phyloP scores from a whole-genome alignment of 1,284 basidiomycete genomes.

The Ganoderma boninense region DNA sequence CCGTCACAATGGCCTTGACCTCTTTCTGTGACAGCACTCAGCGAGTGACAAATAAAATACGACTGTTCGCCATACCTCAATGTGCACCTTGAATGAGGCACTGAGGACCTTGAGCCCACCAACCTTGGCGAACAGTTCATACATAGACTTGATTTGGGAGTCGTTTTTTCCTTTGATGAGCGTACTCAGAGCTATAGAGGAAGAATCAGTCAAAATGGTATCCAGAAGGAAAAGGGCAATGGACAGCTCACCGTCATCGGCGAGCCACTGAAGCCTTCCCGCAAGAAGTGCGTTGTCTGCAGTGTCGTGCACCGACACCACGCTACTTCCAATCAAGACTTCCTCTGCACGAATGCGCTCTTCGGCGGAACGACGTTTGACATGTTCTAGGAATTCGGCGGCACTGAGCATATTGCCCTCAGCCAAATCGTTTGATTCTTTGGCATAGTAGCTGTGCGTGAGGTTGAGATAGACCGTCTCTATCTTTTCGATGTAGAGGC shows the following conservation, averaged over 20 bases:
- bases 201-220: not conserved
- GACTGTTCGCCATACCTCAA: conserved; percentile 52
- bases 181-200: conserved; percentile 60
- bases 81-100: conserved; percentile 68
- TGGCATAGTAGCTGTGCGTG: conserved; percentile 60
- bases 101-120: conserved; percentile 62
- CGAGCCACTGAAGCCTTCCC: conserved; percentile 63
- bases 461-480: conserved; percentile 60
- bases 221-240: not conserved
- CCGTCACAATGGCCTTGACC: conserved; percentile 67
- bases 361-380: conserved; percentile 55
- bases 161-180: conserved; percentile 63
- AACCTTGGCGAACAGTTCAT: conserved; percentile 71
- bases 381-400: conserved; percentile 62
- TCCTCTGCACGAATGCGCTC: conserved; percentile 63
- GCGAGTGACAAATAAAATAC: not conserved
- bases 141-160: conserved; percentile 63
- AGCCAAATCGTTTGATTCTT: conserved; percentile 54
- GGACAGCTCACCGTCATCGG: conserved; percentile 57
- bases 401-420: conserved; percentile 54
- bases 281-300: conserved; percentile 62
- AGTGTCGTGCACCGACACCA: conserved; percentile 55
- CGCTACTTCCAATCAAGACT: conserved; percentile 60
- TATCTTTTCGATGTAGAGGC: conserved; percentile 60
- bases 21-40: conserved; percentile 47